Evolutionary conservation across 2,329 filamentous ascomycete genomes (phyloP).

Genomic region (Colletotrichum siamense): DNA sequence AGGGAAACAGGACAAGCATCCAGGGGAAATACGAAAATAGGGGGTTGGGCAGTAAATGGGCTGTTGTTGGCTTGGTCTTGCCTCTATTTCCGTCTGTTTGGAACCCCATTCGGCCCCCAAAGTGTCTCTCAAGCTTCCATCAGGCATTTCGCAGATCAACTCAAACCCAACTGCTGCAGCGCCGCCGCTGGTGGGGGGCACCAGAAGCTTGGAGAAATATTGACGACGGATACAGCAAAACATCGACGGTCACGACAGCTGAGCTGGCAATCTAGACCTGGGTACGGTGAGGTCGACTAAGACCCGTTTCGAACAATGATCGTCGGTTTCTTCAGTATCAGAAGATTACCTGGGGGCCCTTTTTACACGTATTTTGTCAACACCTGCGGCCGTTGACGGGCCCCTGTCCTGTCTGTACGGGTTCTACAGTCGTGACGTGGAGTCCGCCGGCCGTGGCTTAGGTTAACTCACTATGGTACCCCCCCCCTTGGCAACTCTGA

Average conservation of each 20-base stretch:
- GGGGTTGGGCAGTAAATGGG: not conserved
- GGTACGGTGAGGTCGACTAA: constrained; percentile 7
- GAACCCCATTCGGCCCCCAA: not conserved
- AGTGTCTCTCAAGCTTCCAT: not conserved
- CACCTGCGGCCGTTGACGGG: not conserved
- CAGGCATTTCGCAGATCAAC: not conserved
- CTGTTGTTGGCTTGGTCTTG: not conserved
- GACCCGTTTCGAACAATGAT: not conserved
- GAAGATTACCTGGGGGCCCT: not conserved
- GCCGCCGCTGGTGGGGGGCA: not conserved
- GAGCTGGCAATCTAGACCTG: not conserved
- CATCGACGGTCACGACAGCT: not conserved
- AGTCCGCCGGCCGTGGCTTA: not conserved
- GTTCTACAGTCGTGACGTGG: not conserved
- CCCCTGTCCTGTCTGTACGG: not conserved
- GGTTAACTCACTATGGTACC: not conserved
- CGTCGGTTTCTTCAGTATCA: not conserved
- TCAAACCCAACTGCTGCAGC: not conserved
- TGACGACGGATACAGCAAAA: not conserved
- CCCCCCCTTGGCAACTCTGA: constrained; percentile 9
- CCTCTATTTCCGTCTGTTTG: not conserved
- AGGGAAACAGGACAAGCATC: not conserved
- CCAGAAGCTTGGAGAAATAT: constrained; percentile 15
- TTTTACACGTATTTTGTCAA: not conserved
- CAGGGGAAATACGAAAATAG: not conserved